phyloP scores from a whole-genome alignment of 2,329 filamentous ascomycete genomes.

The Aulographum hederae region DNA sequence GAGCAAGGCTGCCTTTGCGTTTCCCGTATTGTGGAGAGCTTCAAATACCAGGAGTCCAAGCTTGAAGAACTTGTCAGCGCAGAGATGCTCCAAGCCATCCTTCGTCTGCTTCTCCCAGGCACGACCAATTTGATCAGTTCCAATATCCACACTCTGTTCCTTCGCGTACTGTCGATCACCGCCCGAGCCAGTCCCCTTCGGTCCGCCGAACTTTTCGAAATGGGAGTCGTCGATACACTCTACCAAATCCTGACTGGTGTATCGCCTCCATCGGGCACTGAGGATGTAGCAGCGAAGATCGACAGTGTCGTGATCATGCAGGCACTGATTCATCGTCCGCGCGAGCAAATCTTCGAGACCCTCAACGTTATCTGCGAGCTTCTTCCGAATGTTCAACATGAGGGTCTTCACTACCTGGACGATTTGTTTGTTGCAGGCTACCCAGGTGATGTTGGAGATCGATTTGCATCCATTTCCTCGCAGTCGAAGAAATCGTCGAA shows the following conservation, averaged over 20 bases:
- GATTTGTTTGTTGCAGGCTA: constrained; percentile 30
- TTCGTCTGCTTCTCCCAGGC: constrained; percentile 76
- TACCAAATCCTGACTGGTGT: constrained; percentile 96
- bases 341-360: constrained; percentile 93
- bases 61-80: constrained; percentile 84
- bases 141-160: constrained; percentile 89
- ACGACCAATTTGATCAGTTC: constrained; percentile 90
- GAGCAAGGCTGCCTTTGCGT: constrained; percentile 94
- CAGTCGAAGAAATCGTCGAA: constrained; percentile 40
- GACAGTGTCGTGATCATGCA: constrained; percentile 99
- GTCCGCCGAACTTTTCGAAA: constrained; percentile 80
- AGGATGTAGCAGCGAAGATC: constrained; percentile 68
- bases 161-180: constrained; percentile 78
- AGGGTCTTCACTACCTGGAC: constrained; percentile 32
- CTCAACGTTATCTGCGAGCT: constrained; percentile 95
- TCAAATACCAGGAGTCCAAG: constrained; percentile 72
- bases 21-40: constrained; percentile 90
- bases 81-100: constrained; percentile 65
- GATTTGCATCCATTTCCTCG: constrained; percentile 21
- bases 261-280: constrained; percentile 63
- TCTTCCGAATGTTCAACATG: constrained; percentile 53
- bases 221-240: constrained; percentile 92
- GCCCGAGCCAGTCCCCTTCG: constrained; percentile 74
- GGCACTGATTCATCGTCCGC: constrained; percentile 82
- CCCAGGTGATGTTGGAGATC: constrained; percentile 22